These are phyloP conservation scores for Taphrina communis DNA, from an alignment of 1,139 yeast genomes.

Conservation along the genomic window DNA sequence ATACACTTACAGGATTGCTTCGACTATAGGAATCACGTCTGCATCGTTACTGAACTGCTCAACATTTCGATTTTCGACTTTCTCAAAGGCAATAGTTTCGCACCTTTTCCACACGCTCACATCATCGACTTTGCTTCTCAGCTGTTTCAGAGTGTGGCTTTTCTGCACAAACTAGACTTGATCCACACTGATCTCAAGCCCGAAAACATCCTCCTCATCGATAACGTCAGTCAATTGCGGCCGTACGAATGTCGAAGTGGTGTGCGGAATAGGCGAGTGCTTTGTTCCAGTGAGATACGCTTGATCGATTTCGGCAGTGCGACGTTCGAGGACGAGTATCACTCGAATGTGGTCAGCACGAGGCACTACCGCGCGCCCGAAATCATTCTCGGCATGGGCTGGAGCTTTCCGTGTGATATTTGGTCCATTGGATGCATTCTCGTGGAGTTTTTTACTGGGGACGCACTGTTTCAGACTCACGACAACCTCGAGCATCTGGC, in stretches of 20 bases:
- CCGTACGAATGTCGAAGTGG: constrained; percentile 21
- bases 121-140: constrained; percentile 89
- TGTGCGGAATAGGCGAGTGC: constrained; percentile 55
- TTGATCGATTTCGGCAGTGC: constrained; percentile 97
- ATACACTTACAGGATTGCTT: constrained; percentile 87
- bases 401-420: constrained; percentile 93
- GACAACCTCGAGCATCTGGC: constrained; percentile 94
- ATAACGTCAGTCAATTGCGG: constrained; percentile 40
- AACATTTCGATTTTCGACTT: constrained; percentile 90
- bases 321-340: constrained; percentile 90
- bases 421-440: constrained; percentile 97
- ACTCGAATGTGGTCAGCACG: constrained; percentile 84
- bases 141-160: constrained; percentile 81
- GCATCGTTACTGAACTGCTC: constrained; percentile 86
- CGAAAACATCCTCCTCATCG: constrained; percentile 79
- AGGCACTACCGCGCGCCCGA: constrained; percentile 98
- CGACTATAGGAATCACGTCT: constrained; percentile 91
- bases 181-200: constrained; percentile 97
- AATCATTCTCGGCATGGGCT: constrained; percentile 87
- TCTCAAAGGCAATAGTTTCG: constrained; percentile 69
- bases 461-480: constrained; percentile 91
- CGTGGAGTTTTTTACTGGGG: constrained; percentile 92
- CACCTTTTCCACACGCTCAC: constrained; percentile 77
- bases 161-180: constrained; percentile 82
- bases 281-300: constrained; percentile 79